Percentiles rank a stretch among this genome's conserved stretches.
Evolutionary conservation across 768 basidiomycete genomes (phyloP).

Genomic region (Lanmaoa pseudosensibilis): DNA sequence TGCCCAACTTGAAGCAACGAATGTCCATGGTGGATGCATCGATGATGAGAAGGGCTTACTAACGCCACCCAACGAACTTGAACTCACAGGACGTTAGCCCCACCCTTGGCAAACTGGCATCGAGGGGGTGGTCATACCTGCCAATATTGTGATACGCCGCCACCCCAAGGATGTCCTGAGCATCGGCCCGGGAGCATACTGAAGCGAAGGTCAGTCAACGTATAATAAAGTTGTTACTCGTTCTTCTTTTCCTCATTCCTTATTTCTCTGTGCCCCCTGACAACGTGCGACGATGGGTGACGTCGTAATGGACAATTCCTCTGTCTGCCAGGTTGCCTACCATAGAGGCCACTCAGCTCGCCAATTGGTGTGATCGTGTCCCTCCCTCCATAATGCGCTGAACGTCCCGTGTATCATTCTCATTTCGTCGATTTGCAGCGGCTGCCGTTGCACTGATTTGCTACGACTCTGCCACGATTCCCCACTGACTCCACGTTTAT

Average conservation of each 20-base stretch:
- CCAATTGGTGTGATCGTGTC: constrained; percentile 17
- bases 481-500: too few species aligned
- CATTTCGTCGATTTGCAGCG: background rate
- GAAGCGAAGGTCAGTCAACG: background rate
- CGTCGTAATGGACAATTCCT: constrained; percentile 11
- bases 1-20: background rate
- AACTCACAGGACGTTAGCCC: background rate
- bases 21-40: background rate
- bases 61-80: background rate
- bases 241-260: background rate
- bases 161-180: background rate
- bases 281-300: constrained; percentile 6
- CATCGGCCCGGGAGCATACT: background rate
- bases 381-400: background rate
- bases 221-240: background rate
- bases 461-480: constrained; percentile 13
- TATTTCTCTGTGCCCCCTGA: background rate
- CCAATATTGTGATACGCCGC: background rate
- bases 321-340: constrained; percentile 8
- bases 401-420: background rate
- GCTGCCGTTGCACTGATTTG: constrained; percentile 19
- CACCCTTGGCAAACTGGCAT: background rate
- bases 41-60: background rate
- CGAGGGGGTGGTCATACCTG: background rate
- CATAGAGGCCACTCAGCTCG: constrained; percentile 15